Base-by-base conservation (phyloP, 1,284 basidiomycete species). In the Puccinia hordei region DNA sequence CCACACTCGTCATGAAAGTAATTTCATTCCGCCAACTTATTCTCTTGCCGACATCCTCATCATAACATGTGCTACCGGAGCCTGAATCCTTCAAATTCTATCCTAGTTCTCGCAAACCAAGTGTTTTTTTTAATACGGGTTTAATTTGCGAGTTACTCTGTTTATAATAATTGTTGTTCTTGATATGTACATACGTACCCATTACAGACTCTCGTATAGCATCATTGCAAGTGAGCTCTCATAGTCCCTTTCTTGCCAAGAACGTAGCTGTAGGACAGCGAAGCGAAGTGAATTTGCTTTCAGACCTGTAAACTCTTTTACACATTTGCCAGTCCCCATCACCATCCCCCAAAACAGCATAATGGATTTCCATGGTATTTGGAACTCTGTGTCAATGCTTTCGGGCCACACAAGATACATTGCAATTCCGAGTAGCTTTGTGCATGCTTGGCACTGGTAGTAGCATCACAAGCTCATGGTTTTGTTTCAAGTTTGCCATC, bases 111-210 rank as follows among this genome's bases (percentile, higher is more conserved):
- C 53, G 22, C n/a, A 55, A 55, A 17, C 1, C 24, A n/a, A 55
- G 22, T 46, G 44, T n/a, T 66, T 46, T 44, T 46, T 27, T 17
- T n/a, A n/a, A 66, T 2, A 44, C 8, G 12, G 63, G 44, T 66
- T 27, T 66, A 33, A 46, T 35, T 41, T 65, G 38, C 63, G n/a
- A 66, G 22, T 44, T 46, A 13, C 46, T 6, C 22, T 46, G 17
- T 66, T 41, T 15, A 66, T 66, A 38, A 66, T 63, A 22, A 15
- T 63, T 66, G 22, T 44, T 44, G 8, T 66, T 44, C 63, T 66
- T 66, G 63, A 46, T 46, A 66, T 66, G 63, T 66, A 66, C n/a
- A 66, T 66, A 66, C 63, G 63, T 66, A 66, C 63, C 63, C 38
- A 66, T 44, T 38, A 66, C 41, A 24, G 22, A 66, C 12, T 46